Evolutionary conservation across 345 rosid genomes (phyloP).

Genomic region (Gossypium mustelinum): DNA sequence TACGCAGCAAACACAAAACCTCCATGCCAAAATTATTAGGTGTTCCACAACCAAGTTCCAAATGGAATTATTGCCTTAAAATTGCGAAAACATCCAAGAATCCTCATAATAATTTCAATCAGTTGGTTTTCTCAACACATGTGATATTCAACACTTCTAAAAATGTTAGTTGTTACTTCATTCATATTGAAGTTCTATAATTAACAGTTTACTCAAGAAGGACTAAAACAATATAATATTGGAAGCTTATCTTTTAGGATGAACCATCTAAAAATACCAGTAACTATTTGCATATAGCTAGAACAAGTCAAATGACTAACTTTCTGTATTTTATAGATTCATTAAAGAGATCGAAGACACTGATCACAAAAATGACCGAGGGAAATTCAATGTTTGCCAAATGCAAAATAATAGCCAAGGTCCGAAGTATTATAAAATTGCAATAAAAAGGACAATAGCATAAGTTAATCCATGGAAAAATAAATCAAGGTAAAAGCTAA

Average conservation of each 20-base stretch:
- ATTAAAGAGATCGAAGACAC: too few relatives aligned
- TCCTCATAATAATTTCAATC: too few relatives aligned
- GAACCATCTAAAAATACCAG: conserved; percentile 79
- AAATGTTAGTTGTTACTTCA: not conserved
- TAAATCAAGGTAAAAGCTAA: conserved; percentile 14
- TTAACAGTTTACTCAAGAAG: conserved; percentile 1
- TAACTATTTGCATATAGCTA: conserved; percentile 71
- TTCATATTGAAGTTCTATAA: not conserved
- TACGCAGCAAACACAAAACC: not conserved
- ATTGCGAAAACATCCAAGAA: not conserved
- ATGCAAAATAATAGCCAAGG: conserved; percentile 90
- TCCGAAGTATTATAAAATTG: conserved; percentile 38
- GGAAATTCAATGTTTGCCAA: conserved; percentile 80
- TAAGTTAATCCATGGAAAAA: conserved; percentile 11
- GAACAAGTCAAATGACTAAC: too few relatives aligned
- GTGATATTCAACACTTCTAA: not conserved
- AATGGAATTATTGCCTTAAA: not conserved
- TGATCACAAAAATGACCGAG: too few relatives aligned
- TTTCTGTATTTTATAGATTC: too few relatives aligned
- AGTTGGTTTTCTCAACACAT: too few relatives aligned
- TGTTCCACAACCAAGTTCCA: not conserved
- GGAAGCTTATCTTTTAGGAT: conserved; percentile 10
- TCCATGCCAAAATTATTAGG: not conserved
- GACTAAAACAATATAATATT: conserved; percentile 3
- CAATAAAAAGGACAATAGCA: conserved; percentile 25